Evolutionary conservation across 2,329 filamentous ascomycete species (phyloP), one percentile per base, ranked within the genome.

Genomic region (Colletotrichum incanum): DNA sequence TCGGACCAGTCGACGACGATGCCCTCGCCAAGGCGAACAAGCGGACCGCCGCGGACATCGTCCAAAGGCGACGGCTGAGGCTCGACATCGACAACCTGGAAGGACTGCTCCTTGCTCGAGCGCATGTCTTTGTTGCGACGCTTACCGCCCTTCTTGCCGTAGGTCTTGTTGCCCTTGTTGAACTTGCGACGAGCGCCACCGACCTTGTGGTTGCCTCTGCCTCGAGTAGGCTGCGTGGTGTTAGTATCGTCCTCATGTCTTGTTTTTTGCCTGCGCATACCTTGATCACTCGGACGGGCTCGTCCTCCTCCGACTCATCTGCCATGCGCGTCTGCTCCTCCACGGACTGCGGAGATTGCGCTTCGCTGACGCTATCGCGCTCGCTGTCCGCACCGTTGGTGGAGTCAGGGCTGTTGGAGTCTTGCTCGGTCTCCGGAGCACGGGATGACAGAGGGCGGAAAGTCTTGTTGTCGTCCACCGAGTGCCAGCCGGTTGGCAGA

Each of bases 1-100:
- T 90, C 85, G 54, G 86, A 89, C 95, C 96, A 99, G 76, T 98
- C 95, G 14, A 98, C 89, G 7, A 98, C 86, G 59, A 99, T 91
- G 31, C 90, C 94, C 81, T 99, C 96, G 62, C 93, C 93, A 34
- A 96, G 88, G 45, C 93, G 90, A 75, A 98, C 88, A 50, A 97
- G 84, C 0, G 93, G 90, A 4, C 89, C 90, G 20, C 88, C 86
- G 74, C 80, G 75, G 43, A 78, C 71, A 56, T 78, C 75, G 66
- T 74, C 69, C 76, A 73, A 28, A 12, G 74, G 74, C 14, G 65
- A 73, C 41, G 74, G 73, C 67, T 75, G 73, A 26, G 73, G 71
- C 31, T 73, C 59, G 8, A 74, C 72, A 18, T 75, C 72, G 5
- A 66, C 71, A 43, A 81, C 79, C 64, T 82, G 82, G 67, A 56